A percentile compares a stretch with the other conserved stretches of the same genome.
phyloP scores from a whole-genome alignment of 495 filamentous ascomycete species.

The Penicillium bialowiezense region DNA sequence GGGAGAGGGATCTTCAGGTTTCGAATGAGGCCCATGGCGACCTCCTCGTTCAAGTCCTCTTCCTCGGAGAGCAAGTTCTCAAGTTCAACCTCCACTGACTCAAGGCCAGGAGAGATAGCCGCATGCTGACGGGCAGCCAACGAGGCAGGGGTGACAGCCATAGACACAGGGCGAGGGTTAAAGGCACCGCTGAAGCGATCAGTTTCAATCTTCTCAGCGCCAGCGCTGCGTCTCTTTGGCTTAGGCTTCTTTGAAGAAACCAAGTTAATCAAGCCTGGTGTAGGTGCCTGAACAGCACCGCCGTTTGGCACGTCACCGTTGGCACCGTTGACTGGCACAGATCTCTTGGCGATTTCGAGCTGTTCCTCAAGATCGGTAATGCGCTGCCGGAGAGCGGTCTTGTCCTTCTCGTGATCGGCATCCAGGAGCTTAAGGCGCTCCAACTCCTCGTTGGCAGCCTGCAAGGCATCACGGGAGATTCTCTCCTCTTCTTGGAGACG shows the following conservation, averaged over 20 bases:
- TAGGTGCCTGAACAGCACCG: constrained; percentile 47
- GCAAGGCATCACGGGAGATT: constrained; percentile 73
- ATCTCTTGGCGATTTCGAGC: constrained; percentile 78
- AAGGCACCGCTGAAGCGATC: constrained; percentile 88
- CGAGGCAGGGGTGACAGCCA: constrained; percentile 68
- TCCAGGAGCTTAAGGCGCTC: constrained; percentile 69
- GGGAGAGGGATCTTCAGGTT: constrained; percentile 94
- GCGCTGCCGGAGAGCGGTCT: constrained; percentile 78
- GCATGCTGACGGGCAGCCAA: constrained; percentile 62
- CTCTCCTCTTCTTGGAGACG: constrained; percentile 91
- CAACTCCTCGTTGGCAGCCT: constrained; percentile 70
- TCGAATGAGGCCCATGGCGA: constrained; percentile 89
- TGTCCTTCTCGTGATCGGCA: constrained; percentile 74
- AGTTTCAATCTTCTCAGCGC: constrained; percentile 76
- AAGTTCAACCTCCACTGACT: constrained; percentile 90
- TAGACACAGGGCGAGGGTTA: constrained; percentile 92
- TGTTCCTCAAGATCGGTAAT: constrained; percentile 88
- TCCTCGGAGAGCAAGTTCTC: constrained; percentile 93
- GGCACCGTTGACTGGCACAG: constrained; percentile 49
- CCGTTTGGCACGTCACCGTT: constrained; percentile 73
- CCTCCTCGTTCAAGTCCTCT: constrained; percentile 92
- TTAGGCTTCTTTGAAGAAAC: constrained; percentile 98
- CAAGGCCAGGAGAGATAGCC: constrained; percentile 71
- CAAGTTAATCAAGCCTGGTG: constrained; percentile 86
- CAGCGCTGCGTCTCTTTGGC: constrained; percentile 91